Base-by-base conservation (phyloP, 2,329 filamentous ascomycete genomes). In the Elsinoe australis region DNA sequence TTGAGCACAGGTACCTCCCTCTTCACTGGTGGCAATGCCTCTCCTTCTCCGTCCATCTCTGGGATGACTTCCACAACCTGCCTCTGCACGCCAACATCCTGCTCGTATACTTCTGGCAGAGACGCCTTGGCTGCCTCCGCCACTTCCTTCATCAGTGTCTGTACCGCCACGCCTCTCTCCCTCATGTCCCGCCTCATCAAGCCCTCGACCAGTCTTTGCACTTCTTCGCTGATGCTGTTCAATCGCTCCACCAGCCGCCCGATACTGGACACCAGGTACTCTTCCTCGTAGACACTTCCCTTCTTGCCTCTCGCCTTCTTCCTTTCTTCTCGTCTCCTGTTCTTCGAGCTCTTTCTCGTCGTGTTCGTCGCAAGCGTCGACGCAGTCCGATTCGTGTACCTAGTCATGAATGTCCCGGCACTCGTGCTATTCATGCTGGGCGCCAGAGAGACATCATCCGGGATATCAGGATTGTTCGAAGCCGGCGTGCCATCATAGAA, bases 281-380 rank as follows among this genome's bases (percentile, higher is more conserved):
- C 92, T 62, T 96, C 90, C 65, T 98, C 92, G 65, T 98, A 98
- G 4, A 98, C 86, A 12, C 87, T 95, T 8, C 92, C 92, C 71
- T 96, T 96, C 64, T 95, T 90, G 18, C 92, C 92, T 5, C 87
- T 74, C 0, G 92, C 92, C 12, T 90, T 80, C 75, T 98, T 98
- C 64, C 94, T 81, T 72, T 98, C 92, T 66, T 98, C 92, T 15
- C 88, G 76, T 18, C 83, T 75, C 46, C 88, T 80, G 61, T 94
- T 95, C 72, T 92, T 94, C 61, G 80, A 85, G 32, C 87, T 95
- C 51, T 84, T 84, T 9, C 88, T 77, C 42, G 81, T 85, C 2
- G 84, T 81, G 22, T 80, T 79, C 9, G 84, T 89, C 15, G 80
- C 83, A 1, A 80, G 74, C 15, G 86, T 88, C 17, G 82, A 80